Conservation (phyloP, 805 yeast genomes). For the Pichia thaimueangensis region DNA sequence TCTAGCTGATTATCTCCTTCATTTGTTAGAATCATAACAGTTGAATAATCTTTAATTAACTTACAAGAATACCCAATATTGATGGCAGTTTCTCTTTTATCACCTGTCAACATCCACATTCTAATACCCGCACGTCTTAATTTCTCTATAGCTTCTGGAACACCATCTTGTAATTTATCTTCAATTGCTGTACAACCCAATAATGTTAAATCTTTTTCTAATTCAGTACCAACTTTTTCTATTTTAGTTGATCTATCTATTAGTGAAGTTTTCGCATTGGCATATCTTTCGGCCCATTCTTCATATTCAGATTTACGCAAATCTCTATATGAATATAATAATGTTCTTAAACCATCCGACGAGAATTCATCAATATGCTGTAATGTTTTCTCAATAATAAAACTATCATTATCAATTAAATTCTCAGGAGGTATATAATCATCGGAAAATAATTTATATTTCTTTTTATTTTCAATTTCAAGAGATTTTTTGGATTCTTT, state of each 20-base stretch:
- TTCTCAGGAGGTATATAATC: slow-evolving; percentile 47
- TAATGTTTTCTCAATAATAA: slow-evolving; percentile 72
- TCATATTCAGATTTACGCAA: slow-evolving; percentile 51
- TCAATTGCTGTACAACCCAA: slow-evolving; percentile 96
- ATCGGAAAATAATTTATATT: slow-evolving; percentile 34
- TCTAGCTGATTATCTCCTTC: slow-evolving; percentile 31
- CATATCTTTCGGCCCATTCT: slow-evolving; percentile 61
- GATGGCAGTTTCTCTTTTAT: slow-evolving; percentile 95
- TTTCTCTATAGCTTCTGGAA: slow-evolving; percentile 88
- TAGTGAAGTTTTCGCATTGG: slow-evolving; percentile 71
- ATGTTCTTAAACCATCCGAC: slow-evolving; percentile 88
- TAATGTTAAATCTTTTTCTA: slow-evolving; percentile 65
- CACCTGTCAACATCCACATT: slow-evolving; percentile 98
- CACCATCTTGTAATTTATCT: slow-evolving; percentile 95
- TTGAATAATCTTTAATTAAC: slow-evolving; percentile 86
- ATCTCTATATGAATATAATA: slow-evolving; percentile 77
- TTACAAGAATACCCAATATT: slow-evolving; percentile 95
- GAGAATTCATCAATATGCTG: slow-evolving; percentile 92
- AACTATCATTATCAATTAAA: slow-evolving; percentile 64
- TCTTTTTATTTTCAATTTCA: slow-evolving; percentile 51
- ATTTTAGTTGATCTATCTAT: slow-evolving; percentile 58
- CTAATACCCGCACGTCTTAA: slow-evolving; percentile 88
- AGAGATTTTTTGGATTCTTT: slow-evolving; percentile 49
- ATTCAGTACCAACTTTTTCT: slow-evolving; percentile 62
- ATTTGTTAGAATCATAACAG: slow-evolving; percentile 60